A percentile compares a stretch with the other conserved stretches of the same genome.
These are phyloP conservation scores for Fusarium brevicatenulatum DNA, from an alignment of 2,329 filamentous ascomycete genomes.

Conservation along the genomic window DNA sequence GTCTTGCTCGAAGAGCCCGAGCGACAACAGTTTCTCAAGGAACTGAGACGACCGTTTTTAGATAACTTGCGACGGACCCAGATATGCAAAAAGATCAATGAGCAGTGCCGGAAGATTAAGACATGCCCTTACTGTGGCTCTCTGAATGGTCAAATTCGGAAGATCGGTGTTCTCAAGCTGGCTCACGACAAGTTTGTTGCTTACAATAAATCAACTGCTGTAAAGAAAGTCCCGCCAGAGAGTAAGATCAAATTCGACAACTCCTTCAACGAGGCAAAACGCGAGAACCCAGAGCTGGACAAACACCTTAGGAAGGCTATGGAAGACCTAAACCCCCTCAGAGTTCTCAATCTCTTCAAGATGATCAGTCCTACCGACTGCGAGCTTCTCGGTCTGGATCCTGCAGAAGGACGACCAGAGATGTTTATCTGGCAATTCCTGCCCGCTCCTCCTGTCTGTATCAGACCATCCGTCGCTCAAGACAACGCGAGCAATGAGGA, in stretches of 20 bases:
- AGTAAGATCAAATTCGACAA: constrained; percentile 87
- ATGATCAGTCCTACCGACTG: constrained; percentile 86
- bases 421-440: constrained; percentile 99
- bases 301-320: constrained; percentile 92
- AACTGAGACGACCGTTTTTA: constrained; percentile 81
- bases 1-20: constrained; percentile 86
- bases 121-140: constrained; percentile 82
- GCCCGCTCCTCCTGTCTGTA: constrained; percentile 92
- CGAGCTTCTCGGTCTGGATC: constrained; percentile 89
- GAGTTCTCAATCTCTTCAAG: constrained; percentile 91
- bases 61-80: constrained; percentile 88
- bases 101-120: constrained; percentile 88
- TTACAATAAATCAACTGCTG: constrained; percentile 88
- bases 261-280: constrained; percentile 83
- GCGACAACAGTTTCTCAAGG: constrained; percentile 79
- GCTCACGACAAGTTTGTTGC: constrained; percentile 91
- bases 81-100: constrained; percentile 88
- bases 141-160: constrained; percentile 91
- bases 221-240: constrained; percentile 82
- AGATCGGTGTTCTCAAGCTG: constrained; percentile 91
- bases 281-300: constrained; percentile 82
- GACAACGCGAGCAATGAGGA: constrained; percentile 95
- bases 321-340: constrained; percentile 91
- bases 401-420: constrained; percentile 86
- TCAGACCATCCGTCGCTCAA: constrained; percentile 92